These are phyloP conservation scores for Aspergillus tanneri DNA, from an alignment of 2,329 filamentous ascomycete species.

Conservation along the genomic window DNA sequence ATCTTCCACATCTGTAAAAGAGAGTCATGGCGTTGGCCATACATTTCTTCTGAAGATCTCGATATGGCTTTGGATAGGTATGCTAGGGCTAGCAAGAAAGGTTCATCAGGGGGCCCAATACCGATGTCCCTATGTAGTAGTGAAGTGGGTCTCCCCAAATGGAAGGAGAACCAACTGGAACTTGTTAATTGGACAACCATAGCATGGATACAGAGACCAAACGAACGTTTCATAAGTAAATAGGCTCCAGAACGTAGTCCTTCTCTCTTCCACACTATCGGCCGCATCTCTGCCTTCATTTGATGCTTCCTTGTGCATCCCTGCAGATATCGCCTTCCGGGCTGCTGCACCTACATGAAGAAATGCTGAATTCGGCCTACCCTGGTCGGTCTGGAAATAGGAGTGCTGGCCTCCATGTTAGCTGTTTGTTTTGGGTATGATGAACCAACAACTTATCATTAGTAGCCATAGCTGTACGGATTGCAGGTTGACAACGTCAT, in stretches of 20 bases:
- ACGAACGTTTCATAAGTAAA: slow-evolving; percentile 48
- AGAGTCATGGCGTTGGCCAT: slow-evolving; percentile 43
- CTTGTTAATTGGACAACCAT: not conserved
- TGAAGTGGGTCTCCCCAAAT: slow-evolving; percentile 44
- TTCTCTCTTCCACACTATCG: slow-evolving; percentile 40
- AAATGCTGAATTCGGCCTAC: slow-evolving; percentile 46
- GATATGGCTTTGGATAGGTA: slow-evolving; percentile 42
- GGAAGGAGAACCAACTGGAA: slow-evolving; percentile 46
- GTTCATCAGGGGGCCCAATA: slow-evolving; percentile 42
- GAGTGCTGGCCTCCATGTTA: slow-evolving; percentile 33
- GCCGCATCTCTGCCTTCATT: slow-evolving; percentile 29
- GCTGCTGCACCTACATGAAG: slow-evolving; percentile 43
- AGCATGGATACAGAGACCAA: too few species aligned
- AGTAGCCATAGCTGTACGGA: slow-evolving; percentile 45
- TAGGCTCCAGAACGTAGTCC: slow-evolving; percentile 42
- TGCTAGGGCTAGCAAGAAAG: slow-evolving; percentile 38
- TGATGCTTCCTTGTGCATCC: slow-evolving; percentile 45
- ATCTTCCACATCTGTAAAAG: slow-evolving; percentile 39
- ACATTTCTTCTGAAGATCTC: slow-evolving; percentile 45
- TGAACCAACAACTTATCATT: slow-evolving; percentile 48
- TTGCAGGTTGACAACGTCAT: slow-evolving; percentile 49
- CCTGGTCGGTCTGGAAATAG: slow-evolving; percentile 47
- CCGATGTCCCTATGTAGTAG: slow-evolving; percentile 39
- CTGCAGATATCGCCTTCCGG: slow-evolving; percentile 46
- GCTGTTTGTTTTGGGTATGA: not conserved